Evolutionary conservation across 2,329 filamentous ascomycete species (phyloP).

Genomic region (Trichoderma afroharzianum): DNA sequence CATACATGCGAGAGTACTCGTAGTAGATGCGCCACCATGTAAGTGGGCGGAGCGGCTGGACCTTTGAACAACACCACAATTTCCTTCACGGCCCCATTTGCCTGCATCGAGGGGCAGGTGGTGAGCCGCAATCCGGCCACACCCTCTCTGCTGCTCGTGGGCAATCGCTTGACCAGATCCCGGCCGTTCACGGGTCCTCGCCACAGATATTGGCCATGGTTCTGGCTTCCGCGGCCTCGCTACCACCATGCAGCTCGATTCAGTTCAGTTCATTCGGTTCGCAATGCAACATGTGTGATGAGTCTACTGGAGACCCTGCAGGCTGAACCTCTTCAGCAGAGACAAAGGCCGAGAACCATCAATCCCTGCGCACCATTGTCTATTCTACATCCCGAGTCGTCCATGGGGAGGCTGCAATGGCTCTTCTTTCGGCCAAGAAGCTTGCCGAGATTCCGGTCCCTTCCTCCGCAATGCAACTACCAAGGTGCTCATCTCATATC

Average conservation of each 20-base stretch:
- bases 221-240: background rate
- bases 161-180: background rate
- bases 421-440: background rate
- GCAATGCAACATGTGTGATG: background rate
- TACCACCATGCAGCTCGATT: background rate
- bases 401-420: background rate
- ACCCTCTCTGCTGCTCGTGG: background rate
- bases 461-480: background rate
- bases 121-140: background rate
- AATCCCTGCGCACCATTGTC: background rate
- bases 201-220: background rate
- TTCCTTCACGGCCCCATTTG: background rate
- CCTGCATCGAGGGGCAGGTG: background rate
- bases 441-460: background rate
- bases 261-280: background rate
- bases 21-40: background rate
- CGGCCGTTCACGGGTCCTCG: background rate
- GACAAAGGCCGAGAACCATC: background rate
- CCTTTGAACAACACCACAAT: background rate
- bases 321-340: background rate
- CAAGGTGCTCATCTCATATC: background rate
- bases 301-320: background rate
- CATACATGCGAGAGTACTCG: background rate
- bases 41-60: slow-evolving; percentile 1
- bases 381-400: background rate